Conservation (phyloP, 23 red algal genomes). For the Gracilaria gracilis region DNA sequence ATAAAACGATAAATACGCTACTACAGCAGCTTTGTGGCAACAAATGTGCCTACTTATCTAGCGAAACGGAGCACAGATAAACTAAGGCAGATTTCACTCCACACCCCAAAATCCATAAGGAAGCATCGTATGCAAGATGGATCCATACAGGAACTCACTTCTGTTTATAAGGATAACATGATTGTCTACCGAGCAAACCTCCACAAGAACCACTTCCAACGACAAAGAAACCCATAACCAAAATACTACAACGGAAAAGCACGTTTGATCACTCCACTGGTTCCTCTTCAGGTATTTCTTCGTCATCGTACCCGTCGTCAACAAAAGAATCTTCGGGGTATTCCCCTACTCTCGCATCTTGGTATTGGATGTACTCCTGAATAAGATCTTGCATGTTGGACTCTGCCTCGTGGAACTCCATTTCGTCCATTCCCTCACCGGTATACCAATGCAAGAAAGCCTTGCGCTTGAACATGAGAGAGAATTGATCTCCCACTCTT, state of each 20-base stretch:
- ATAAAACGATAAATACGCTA: background rate
- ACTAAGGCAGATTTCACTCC: background rate
- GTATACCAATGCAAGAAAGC: slow-evolving; percentile 99
- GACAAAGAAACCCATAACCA: slow-evolving; percentile 23
- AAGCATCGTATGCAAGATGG: background rate
- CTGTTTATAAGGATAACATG: slow-evolving; percentile 13
- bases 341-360: slow-evolving; percentile 68
- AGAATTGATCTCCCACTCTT: slow-evolving; percentile 94
- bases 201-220: slow-evolving; percentile 7
- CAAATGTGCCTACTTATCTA: background rate
- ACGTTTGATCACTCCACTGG: slow-evolving; percentile 49
- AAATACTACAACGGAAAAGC: slow-evolving; percentile 3
- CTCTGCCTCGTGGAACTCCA: slow-evolving; percentile 99
- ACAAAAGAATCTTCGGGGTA: slow-evolving; percentile 30
- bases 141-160: slow-evolving; percentile 28
- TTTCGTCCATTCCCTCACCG: slow-evolving; percentile 98
- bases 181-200: slow-evolving; percentile 20
- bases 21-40: background rate
- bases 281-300: slow-evolving; percentile 36
- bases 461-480: slow-evolving; percentile 96
- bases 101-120: background rate
- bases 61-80: background rate
- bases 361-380: slow-evolving; percentile 93
- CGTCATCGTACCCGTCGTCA: slow-evolving; percentile 55
- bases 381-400: slow-evolving; percentile 98